Conservation (phyloP, 306 rosid species). For the Hylodesmum podocarpum region DNA sequence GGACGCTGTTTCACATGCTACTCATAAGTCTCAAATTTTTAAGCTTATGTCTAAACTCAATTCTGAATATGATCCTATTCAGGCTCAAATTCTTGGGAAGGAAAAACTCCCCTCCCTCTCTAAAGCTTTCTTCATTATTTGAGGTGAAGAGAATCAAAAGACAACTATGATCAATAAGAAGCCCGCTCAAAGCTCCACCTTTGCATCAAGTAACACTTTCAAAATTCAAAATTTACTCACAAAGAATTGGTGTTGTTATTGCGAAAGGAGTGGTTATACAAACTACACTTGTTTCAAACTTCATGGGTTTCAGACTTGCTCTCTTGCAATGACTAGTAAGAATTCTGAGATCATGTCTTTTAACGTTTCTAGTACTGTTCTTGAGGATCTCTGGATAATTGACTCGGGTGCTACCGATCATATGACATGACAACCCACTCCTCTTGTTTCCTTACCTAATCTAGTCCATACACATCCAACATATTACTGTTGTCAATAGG, state of each 20-base stretch:
- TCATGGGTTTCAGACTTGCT: too few species aligned
- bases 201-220: not conserved
- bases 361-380: too few species aligned
- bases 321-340: too few species aligned
- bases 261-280: not conserved
- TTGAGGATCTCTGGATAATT: too few species aligned
- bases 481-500: not conserved
- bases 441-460: too few species aligned
- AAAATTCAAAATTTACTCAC: too few species aligned
- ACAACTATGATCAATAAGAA: not conserved
- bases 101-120: not conserved
- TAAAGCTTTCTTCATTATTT: not conserved
- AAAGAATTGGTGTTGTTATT: too few species aligned
- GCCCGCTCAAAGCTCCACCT: not conserved
- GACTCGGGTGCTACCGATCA: too few species aligned
- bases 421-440: too few species aligned
- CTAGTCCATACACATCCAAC: not conserved
- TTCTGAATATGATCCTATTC: not conserved
- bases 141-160: not conserved
- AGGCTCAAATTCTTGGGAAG: not conserved
- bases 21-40: not conserved
- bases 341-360: too few species aligned
- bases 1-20: not conserved
- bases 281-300: not conserved
- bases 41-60: too few species aligned